Evolutionary conservation across 495 filamentous ascomycete species (phyloP).

Genomic region (Haplographium delicatum): DNA sequence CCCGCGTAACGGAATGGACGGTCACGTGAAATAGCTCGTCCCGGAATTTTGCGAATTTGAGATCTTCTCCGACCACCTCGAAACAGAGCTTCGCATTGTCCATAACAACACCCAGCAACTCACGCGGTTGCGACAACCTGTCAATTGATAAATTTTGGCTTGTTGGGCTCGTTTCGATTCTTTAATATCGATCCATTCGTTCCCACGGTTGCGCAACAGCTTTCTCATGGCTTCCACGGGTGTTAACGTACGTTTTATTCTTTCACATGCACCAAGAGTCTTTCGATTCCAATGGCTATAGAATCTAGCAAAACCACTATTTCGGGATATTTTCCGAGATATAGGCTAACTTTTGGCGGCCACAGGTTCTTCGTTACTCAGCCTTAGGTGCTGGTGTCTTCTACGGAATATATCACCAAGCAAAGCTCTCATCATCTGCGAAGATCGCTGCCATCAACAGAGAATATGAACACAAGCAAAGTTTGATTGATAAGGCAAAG

Average conservation of each 20-base stretch:
- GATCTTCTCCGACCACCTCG: conserved; percentile 9
- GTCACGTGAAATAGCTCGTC: conserved; percentile 13
- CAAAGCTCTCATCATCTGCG: conserved; percentile 59
- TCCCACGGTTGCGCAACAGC: conserved; percentile 11
- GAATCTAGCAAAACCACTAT: too few relatives aligned
- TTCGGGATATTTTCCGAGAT: background rate
- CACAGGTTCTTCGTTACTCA: conserved; percentile 89
- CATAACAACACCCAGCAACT: conserved; percentile 21
- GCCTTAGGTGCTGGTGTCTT: conserved; percentile 81
- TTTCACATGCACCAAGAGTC: conserved; percentile 1
- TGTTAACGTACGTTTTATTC: conserved; percentile 48
- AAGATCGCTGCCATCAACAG: conserved; percentile 61
- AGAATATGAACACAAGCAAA: conserved; percentile 82
- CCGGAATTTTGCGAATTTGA: conserved; percentile 9
- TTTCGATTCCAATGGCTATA: too few relatives aligned
- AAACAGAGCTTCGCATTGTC: conserved; percentile 27
- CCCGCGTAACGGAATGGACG: background rate
- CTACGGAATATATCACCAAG: conserved; percentile 91
- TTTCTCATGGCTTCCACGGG: conserved; percentile 51
- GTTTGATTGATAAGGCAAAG: conserved; percentile 86
- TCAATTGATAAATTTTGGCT: conserved; percentile 26
- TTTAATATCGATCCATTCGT: conserved; percentile 9
- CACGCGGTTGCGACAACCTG: conserved; percentile 19
- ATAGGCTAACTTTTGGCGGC: conserved; percentile 4
- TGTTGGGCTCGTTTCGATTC: conserved; percentile 11